Evolutionary conservation across 495 filamentous ascomycete genomes (phyloP).

Genomic region (Darksidea phi): DNA sequence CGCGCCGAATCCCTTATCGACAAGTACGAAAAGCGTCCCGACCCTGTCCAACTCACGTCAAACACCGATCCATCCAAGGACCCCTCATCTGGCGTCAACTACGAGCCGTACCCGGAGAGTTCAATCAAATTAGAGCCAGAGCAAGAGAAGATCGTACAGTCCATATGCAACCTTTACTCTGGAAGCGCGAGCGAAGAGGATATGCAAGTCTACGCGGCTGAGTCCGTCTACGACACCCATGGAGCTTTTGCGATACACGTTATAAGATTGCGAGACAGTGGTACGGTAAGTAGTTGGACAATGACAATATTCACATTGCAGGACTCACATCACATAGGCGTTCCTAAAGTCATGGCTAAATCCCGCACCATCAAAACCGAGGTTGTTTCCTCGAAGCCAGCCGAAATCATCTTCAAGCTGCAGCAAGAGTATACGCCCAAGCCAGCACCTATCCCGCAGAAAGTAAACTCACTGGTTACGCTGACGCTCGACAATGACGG

Average conservation of each 20-base stretch:
- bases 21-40: constrained; percentile 39
- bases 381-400: constrained; percentile 42
- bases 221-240: constrained; percentile 52
- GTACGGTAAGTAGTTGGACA: constrained; percentile 42
- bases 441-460: constrained; percentile 40
- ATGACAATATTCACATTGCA: neutral
- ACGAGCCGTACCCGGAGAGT: constrained; percentile 46
- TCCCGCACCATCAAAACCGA: constrained; percentile 47
- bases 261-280: constrained; percentile 55
- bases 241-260: constrained; percentile 52
- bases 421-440: constrained; percentile 50
- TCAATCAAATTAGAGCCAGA: constrained; percentile 42
- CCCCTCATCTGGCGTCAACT: constrained; percentile 45
- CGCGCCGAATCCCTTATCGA: constrained; percentile 2
- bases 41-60: constrained; percentile 41
- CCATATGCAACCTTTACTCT: constrained; percentile 48
- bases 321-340: constrained; percentile 11
- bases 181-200: constrained; percentile 51
- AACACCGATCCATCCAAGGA: constrained; percentile 40
- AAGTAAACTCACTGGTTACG: constrained; percentile 46
- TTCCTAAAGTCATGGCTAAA: constrained; percentile 47
- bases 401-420: constrained; percentile 47
- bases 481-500: constrained; percentile 46
- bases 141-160: constrained; percentile 44
- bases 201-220: constrained; percentile 50